These are phyloP conservation scores for Didymella pinodella DNA, from an alignment of 2,329 filamentous ascomycete genomes.

Conservation along the genomic window DNA sequence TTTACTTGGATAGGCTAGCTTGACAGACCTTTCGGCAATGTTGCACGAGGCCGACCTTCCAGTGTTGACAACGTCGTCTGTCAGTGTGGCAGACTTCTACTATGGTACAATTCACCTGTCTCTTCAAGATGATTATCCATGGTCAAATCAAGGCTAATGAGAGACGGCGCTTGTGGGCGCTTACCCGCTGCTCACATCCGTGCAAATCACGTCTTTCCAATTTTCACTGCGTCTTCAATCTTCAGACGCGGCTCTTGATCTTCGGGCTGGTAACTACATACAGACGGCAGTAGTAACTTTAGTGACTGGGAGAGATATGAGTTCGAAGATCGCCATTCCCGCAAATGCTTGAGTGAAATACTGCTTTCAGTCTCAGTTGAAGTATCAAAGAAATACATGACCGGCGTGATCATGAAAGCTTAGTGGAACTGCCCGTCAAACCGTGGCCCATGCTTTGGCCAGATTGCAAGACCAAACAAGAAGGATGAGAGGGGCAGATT, in stretches of 20 bases:
- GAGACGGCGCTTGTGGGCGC: background rate
- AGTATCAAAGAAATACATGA: too few relatives aligned
- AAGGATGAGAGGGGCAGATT: too few relatives aligned
- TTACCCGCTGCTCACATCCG: background rate
- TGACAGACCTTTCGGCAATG: background rate
- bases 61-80: background rate
- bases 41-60: background rate
- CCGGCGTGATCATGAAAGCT: too few relatives aligned
- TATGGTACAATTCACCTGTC: background rate
- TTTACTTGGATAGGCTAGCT: slow-evolving; percentile 8
- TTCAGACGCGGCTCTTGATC: too few relatives aligned
- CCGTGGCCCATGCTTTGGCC: too few relatives aligned
- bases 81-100: background rate
- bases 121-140: background rate
- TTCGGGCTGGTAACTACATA: background rate
- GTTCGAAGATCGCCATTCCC: background rate
- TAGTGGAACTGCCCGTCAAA: too few relatives aligned
- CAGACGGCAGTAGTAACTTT: too few relatives aligned
- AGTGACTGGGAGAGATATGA: background rate
- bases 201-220: background rate
- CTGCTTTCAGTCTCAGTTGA: too few relatives aligned
- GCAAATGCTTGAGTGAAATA: too few relatives aligned
- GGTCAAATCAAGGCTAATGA: too few relatives aligned
- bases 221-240: background rate
- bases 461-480: too few relatives aligned